phyloP scores from a whole-genome alignment of 495 filamentous ascomycete genomes.

The Jackrogersella minutella region DNA sequence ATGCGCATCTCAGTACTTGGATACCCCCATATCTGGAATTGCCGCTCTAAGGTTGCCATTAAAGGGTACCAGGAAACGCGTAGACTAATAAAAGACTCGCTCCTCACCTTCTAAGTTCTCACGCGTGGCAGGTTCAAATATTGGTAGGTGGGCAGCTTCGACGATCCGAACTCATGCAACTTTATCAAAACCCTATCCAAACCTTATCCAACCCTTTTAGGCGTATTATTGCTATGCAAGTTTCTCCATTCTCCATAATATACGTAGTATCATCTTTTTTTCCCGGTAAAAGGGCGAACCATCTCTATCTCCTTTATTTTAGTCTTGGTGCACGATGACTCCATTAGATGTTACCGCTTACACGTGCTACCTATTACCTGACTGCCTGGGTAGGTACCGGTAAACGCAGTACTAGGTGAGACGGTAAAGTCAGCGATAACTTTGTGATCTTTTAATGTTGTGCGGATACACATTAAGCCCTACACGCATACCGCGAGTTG shows the following conservation, averaged over 20 bases:
- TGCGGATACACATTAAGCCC: slow-evolving; percentile 2
- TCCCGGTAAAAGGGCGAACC: neutral
- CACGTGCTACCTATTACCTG: neutral
- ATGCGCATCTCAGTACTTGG: slow-evolving; percentile 3
- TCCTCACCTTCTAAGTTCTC: neutral
- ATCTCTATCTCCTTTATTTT: neutral
- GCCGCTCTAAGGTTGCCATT: slow-evolving; percentile 31
- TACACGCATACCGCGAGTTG: neutral
- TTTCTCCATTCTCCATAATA: too few species aligned
- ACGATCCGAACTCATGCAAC: slow-evolving; percentile 25
- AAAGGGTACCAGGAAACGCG: slow-evolving; percentile 22
- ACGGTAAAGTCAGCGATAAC: neutral
- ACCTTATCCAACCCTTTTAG: too few species aligned
- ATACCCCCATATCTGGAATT: slow-evolving; percentile 13
- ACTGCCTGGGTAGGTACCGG: neutral
- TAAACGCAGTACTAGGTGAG: too few species aligned
- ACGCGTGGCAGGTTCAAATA: neutral
- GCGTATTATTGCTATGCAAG: neutral
- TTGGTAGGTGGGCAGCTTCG: slow-evolving; percentile 22
- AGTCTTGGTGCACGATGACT: neutral
- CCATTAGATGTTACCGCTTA: neutral
- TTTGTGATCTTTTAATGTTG: slow-evolving; percentile 2
- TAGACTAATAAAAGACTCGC: too few species aligned
- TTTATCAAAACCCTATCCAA: too few species aligned
- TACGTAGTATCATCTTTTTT: slow-evolving; percentile 5